Base-by-base conservation (phyloP, 345 rosid genomes). In the Punica granatum region DNA sequence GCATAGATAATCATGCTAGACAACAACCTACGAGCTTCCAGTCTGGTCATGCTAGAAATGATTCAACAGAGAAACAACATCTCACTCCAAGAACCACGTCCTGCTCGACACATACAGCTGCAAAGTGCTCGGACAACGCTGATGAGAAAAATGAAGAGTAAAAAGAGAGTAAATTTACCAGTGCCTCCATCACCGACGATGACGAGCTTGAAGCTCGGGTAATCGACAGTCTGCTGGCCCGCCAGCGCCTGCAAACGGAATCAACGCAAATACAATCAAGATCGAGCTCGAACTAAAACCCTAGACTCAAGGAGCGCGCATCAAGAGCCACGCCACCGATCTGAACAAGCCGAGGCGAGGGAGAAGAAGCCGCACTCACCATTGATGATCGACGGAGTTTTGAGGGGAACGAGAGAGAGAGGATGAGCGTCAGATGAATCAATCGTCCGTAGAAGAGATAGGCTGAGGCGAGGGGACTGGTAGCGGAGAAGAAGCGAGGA, bases 151-250 rank as follows among this genome's bases (percentile, higher is more conserved):
- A 39, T 18, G 32, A 21, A 35, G 21, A 61, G 35, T 3, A 10
- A 46, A 16, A 37, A 6, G 21, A 60, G 0, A 12, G 46, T 1
- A 64, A 39, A 72, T 10, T 41, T 62, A 76, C 83, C 83, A 31
- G 83, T 79, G 67, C 83, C 83, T 26, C 83, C 83, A 58, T 79
- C 83, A 1, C 83, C 83, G 15, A 79, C 83, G 54, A 79, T 73
- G 37, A 79, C 80, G 67, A 79, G 80, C 83, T 79, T 79, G 77
- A 79, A 76, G 74, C 78, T 79, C 41, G 83, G 83, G 41, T 68
- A 73, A 63, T 73, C 72, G 32, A 73, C 76, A 32, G 76, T 73
- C 65, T 73, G 76, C 64, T 73, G 76, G 39, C 64, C 68, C 31
- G 76, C 72, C 64, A 73, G 49, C 54, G 76, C 76, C 76, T 73